Evolutionary conservation across 2,329 filamentous ascomycete genomes (phyloP), one percentile per base, ranked within the genome.

Genomic region (Aspergillus sp.): DNA sequence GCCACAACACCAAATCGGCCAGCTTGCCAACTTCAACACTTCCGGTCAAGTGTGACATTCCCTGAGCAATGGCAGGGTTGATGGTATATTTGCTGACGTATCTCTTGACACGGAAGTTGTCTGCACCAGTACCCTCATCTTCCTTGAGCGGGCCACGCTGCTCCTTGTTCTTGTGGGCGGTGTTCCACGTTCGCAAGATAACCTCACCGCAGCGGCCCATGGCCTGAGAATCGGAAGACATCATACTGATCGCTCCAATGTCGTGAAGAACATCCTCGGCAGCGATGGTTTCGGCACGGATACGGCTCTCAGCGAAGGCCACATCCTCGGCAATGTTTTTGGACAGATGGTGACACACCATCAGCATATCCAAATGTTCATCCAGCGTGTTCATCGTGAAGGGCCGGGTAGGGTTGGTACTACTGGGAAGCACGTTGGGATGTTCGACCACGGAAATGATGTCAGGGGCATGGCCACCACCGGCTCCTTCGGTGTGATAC

Each of bases 141-240:
- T 96, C 90, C 6, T 85, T 80, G 29, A 98, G 78, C 1, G 77
- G 71, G 0, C 94, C 94, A 9, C 93, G 85, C 78, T 97, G 92
- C 18, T 88, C 73, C 77, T 96, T 96, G 75, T 98, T 98, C 85
- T 97, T 97, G 78, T 97, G 92, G 0, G 94, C 94, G 2, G 94
- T 98, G 77, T 97, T 93, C 94, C 94, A 98, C 0, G 94, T 97
- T 12, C 94, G 86, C 24, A 96, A 82, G 61, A 98, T 87, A 56
- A 98, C 94, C 79, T 98, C 94, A 64, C 94, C 94, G 73, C 92
- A 96, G 54, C 94, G 90, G 58, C 94, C 94, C 94, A 98, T 98
- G 69, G 94, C 94, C 78, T 98, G 94, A 0, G 90, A 94, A 78
- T 98, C 94, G 0, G 89, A 93, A 61, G 88, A 92, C 91, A 98